Percentiles rank a stretch among this genome's conserved stretches.
These are phyloP conservation scores for Borovskyia barvae DNA, from an alignment of 208 protist genomes.

Conservation along the genomic window DNA sequence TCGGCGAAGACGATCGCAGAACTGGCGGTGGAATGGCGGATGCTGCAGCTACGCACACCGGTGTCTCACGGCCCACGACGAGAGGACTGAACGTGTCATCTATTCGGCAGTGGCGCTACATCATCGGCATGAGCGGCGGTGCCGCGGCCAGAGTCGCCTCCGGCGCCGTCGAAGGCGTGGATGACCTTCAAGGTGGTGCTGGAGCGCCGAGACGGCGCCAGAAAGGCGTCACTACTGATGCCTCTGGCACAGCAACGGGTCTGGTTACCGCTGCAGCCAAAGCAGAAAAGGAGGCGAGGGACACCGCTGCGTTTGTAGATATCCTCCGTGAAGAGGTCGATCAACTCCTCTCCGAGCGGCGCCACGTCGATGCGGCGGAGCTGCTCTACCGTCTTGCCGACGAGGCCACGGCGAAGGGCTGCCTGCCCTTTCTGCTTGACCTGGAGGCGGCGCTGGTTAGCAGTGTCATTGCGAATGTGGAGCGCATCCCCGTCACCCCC, in stretches of 20 bases:
- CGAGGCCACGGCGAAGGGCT: slow-evolving; percentile 53
- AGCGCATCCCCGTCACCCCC: slow-evolving; percentile 55
- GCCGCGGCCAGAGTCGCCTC: slow-evolving; percentile 4
- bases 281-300: slow-evolving; percentile 23
- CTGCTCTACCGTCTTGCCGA: slow-evolving; percentile 55
- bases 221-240: neutral
- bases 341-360: slow-evolving; percentile 66
- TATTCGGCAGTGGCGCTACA: slow-evolving; percentile 56
- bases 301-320: slow-evolving; percentile 63
- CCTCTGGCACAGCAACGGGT: neutral
- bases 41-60: neutral
- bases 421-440: slow-evolving; percentile 63
- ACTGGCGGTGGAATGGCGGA: neutral
- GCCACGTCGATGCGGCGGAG: slow-evolving; percentile 64
- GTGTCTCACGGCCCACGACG: slow-evolving; percentile 48
- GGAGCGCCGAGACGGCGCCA: neutral
- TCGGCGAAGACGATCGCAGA: neutral
- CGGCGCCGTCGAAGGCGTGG: slow-evolving; percentile 9
- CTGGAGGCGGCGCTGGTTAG: slow-evolving; percentile 62
- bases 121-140: slow-evolving; percentile 17
- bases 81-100: slow-evolving; percentile 65
- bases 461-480: slow-evolving; percentile 40
- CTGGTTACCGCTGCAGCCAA: slow-evolving; percentile 1
- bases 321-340: slow-evolving; percentile 65
- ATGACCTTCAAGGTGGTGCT: neutral